Base-by-base conservation (phyloP, 2,329 filamentous ascomycete genomes). In the Aspergillus novoparasiticus region DNA sequence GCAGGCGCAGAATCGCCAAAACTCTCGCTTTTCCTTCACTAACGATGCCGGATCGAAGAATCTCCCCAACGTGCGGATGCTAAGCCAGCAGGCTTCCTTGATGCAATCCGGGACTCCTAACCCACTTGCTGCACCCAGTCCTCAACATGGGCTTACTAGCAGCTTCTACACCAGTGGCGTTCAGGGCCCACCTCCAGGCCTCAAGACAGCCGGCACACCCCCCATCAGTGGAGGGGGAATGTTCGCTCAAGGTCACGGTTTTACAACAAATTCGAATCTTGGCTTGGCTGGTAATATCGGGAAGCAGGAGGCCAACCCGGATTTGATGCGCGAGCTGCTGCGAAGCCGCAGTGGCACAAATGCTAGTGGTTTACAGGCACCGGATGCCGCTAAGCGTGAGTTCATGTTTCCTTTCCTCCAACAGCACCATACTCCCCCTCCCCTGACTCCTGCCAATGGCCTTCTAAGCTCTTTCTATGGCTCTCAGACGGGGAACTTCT, bases 361-460 rank as follows among this genome's bases (percentile, higher is more conserved):
- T 76, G 84, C 86, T 73, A 86, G 86, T 77, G 87, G 86, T 78
- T 86, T 85, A 78, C 90, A 93, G 81, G 85, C 86, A 79, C 89
- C 91, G 81, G 93, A 96, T 83, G 86, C 89, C 81, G 89, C 89
- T 89, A 97, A 97, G 93, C 93, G 93, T 97, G 93, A 97, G 93
- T 97, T 91, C 86, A 90, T 93, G 86, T 91, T 94, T 88, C 92
- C 93, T 90, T 92, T 90, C 84, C 92, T 94, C 83, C 89, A 91
- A 82, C 92, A 91, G 80, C 91, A 94, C 85, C 92, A 92, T 83
- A 90, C 90, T 82, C 91, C 90, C 84, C 90, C 84, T 89, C 90
- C 89, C 90, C 91, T 92, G 90, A 90, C 89, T 89, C 90, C 92
- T 90, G 90, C 91, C 89, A 89, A 92, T 85, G 90, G 90, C 85